Evolutionary conservation across 192 early-diverging fungal species (phyloP), one percentile per base, ranked within the genome.

Genomic region (Coemansia sp.): DNA sequence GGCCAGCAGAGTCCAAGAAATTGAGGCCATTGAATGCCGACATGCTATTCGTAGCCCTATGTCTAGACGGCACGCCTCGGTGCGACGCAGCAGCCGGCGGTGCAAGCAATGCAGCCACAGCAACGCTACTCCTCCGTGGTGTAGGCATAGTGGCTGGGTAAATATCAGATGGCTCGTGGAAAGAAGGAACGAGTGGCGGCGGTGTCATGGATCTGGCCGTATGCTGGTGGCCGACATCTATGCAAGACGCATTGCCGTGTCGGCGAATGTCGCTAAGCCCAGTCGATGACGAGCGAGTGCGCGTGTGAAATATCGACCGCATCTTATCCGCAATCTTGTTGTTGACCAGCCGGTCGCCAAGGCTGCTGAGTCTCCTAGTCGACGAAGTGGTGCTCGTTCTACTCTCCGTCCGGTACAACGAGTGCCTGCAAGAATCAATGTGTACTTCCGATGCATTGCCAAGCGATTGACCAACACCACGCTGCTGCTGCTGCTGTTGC

Each of bases 281-380:
- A 2, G 62, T 37, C 6, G 62, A 68, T 14, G 61, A 49, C 6
- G 46, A 47, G 46, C 46, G 46, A 22, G 70, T 47, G 29, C 70
- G 70, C 22, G 51, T 17, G 51, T 79, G 76, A 39, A 79, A 79
- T 4, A 79, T 73, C 17, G 76, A 68, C 17, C 76, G 76, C 54
- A 79, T 59, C 17, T 79, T 79, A 32, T 73, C 70, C 1, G 65
- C 53, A 17, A 79, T 42, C 38, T 64, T 68, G 60, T 27, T 41
- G 2, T 39, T 38, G 14, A 68, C 53, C 19, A 78, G 39, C 9
- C 61, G 20, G n/a, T 72, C 70, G 35, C 68, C 70, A 7, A 72
- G 53, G 15, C 51, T 54, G 51, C 51, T 54, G 29, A 54, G 51
- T 17, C 51, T 54, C 51, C 51, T 54, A 47, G 46, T 47, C 27